Conservation (phyloP, 1,284 basidiomycete genomes). For the Neonothopanus nambi region DNA sequence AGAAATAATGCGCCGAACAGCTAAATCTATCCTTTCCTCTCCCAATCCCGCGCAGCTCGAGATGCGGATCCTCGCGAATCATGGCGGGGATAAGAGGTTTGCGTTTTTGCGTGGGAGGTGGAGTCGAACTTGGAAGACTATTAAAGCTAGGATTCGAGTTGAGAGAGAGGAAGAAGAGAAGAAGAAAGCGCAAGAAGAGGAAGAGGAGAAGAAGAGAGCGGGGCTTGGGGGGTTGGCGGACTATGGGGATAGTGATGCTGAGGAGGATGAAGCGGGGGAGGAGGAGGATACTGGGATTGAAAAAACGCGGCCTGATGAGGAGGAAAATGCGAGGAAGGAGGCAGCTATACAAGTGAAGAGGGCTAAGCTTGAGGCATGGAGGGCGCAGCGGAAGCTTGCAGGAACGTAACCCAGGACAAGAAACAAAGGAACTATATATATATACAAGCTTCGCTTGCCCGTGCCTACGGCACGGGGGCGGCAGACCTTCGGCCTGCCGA, state of each 20-base stretch:
- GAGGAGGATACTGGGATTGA: no score
- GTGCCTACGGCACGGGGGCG: no score
- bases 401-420: no score
- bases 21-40: constrained; percentile 62
- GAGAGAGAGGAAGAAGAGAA: constrained; percentile 34
- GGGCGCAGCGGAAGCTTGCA: no score
- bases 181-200: no score
- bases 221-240: constrained; percentile 53
- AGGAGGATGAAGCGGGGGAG: constrained; percentile 27
- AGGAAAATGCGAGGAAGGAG: no score
- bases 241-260: constrained; percentile 59
- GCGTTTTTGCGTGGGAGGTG: constrained; percentile 79
- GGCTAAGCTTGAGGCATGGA: no score
- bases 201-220: constrained; percentile 20
- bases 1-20: constrained; percentile 76
- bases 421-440: no score
- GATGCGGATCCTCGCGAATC: constrained; percentile 85
- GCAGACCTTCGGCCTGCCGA: no score
- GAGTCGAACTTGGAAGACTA: constrained; percentile 58
- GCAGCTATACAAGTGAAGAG: background rate
- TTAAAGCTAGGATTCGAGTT: constrained; percentile 43
- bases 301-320: no score
- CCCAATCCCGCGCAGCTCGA: constrained; percentile 78
- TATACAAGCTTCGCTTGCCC: no score
- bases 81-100: constrained; percentile 70